Evolutionary conservation across 306 rosid species (phyloP).

Genomic region (Cicer cuneatum): DNA sequence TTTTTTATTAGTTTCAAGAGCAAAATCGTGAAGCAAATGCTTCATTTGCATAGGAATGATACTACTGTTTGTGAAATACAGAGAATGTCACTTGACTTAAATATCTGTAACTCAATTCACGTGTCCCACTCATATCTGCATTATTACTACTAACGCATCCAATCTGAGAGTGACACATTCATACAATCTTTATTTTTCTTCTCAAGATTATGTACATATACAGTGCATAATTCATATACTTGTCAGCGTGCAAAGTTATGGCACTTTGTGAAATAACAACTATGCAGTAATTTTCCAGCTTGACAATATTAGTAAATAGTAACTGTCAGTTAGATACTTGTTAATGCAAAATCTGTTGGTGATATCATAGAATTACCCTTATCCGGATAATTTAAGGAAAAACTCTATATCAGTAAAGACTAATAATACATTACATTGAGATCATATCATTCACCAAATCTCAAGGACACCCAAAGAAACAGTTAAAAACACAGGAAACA

Average conservation of each 20-base stretch:
- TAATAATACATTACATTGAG: constrained; percentile 35
- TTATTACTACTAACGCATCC: neutral
- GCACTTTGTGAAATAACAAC: constrained; percentile 5
- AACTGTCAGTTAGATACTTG: constrained; percentile 1
- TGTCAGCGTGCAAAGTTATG: neutral
- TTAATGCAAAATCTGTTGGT: neutral
- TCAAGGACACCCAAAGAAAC: constrained; percentile 33
- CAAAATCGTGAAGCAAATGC: neutral
- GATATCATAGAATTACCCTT: constrained; percentile 15
- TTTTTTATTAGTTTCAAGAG: neutral
- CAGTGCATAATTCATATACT: neutral
- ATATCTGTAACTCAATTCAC: neutral
- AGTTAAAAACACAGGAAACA: constrained; percentile 36
- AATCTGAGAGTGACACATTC: neutral
- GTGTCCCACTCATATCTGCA: neutral
- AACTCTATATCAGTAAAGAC: constrained; percentile 13
- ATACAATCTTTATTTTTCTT: neutral
- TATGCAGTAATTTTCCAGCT: neutral
- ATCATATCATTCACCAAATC: constrained; percentile 44
- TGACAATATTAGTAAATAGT: neutral
- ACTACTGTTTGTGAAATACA: neutral
- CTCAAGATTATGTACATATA: neutral
- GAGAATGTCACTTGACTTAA: neutral
- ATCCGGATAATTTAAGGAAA: constrained; percentile 18
- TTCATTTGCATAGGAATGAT: neutral